phyloP scores from a whole-genome alignment of 2,329 filamentous ascomycete genomes.

The Helicocarpus griseus region DNA sequence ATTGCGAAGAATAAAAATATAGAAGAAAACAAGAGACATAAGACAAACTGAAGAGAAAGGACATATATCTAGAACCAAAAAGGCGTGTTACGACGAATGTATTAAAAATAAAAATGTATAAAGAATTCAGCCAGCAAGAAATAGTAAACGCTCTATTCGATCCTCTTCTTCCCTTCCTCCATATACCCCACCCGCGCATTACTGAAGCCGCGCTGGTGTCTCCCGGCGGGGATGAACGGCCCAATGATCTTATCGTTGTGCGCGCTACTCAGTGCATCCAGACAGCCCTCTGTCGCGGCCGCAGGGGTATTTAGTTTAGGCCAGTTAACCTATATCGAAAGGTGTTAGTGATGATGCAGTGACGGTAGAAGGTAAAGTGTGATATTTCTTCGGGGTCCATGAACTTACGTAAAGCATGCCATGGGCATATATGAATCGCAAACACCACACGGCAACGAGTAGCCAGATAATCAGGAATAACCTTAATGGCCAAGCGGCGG shows the following conservation, averaged over 20 bases:
- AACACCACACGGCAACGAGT: constrained; percentile 57
- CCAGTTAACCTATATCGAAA: constrained; percentile 75
- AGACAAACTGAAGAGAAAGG: constrained; percentile 7
- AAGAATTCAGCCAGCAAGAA: not conserved
- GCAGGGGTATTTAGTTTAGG: constrained; percentile 86
- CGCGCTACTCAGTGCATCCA: constrained; percentile 74
- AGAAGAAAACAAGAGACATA: constrained; percentile 7
- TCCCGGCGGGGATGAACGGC: constrained; percentile 50
- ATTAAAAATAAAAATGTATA: not conserved
- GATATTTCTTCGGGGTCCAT: not conserved
- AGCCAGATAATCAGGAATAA: constrained; percentile 75
- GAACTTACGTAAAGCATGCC: constrained; percentile 90
- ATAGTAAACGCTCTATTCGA: constrained; percentile 48
- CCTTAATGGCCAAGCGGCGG: constrained; percentile 69
- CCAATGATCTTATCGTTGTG: constrained; percentile 76
- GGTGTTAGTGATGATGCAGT: constrained; percentile 2
- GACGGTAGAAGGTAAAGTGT: constrained; percentile 7
- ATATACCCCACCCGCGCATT: constrained; percentile 72
- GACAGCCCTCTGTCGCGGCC: constrained; percentile 78
- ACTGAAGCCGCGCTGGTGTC: constrained; percentile 74
- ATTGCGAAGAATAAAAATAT: no score
- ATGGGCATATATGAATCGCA: constrained; percentile 69
- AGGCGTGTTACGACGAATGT: not conserved
- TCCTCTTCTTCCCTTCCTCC: constrained; percentile 97
- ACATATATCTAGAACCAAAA: constrained; percentile 3